Conservation (phyloP, 192 early-diverging fungal species). For the Mortierella antarctica region DNA sequence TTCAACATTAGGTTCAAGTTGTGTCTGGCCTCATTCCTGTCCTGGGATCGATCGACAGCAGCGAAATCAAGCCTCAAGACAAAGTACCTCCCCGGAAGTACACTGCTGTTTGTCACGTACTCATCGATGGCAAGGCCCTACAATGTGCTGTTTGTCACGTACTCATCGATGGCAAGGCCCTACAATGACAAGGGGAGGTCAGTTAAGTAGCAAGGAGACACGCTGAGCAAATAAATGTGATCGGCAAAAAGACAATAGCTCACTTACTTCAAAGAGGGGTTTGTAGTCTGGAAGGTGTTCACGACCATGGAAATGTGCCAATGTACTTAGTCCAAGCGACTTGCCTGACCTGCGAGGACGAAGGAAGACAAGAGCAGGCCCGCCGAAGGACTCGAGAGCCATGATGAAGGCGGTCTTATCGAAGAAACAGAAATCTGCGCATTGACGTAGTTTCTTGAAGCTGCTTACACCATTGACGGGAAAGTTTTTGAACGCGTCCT, state of each 20-base stretch:
- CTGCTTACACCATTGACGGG: constrained; percentile 31
- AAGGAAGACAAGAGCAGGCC: constrained; percentile 39
- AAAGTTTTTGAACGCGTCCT: constrained; percentile 31
- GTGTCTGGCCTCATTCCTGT: constrained; percentile 7
- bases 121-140: too few species aligned
- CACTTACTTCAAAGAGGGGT: constrained; percentile 33
- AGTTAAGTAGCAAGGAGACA: too few species aligned
- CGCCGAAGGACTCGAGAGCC: constrained; percentile 27
- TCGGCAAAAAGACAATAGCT: constrained; percentile 13
- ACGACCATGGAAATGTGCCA: constrained; percentile 54
- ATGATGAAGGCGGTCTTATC: constrained; percentile 44
- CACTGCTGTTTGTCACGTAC: constrained; percentile 16
- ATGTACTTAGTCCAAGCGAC: constrained; percentile 39
- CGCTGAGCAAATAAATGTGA: constrained; percentile 16
- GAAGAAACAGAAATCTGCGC: constrained; percentile 31
- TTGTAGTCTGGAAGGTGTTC: constrained; percentile 47
- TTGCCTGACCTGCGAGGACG: constrained; percentile 48
- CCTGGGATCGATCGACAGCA: constrained; percentile 15
- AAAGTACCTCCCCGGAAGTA: constrained; percentile 25
- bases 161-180: constrained; percentile 46
- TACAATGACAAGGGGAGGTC: too few species aligned
- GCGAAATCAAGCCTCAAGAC: constrained; percentile 38
- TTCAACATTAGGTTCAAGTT: constrained; percentile 40
- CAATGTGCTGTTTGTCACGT: constrained; percentile 16
- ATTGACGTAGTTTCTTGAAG: constrained; percentile 26